A percentile compares a stretch with the other conserved stretches of the same genome.
Evolutionary conservation across 1,284 basidiomycete species (phyloP).

Genomic region (Marasmius oreades): DNA sequence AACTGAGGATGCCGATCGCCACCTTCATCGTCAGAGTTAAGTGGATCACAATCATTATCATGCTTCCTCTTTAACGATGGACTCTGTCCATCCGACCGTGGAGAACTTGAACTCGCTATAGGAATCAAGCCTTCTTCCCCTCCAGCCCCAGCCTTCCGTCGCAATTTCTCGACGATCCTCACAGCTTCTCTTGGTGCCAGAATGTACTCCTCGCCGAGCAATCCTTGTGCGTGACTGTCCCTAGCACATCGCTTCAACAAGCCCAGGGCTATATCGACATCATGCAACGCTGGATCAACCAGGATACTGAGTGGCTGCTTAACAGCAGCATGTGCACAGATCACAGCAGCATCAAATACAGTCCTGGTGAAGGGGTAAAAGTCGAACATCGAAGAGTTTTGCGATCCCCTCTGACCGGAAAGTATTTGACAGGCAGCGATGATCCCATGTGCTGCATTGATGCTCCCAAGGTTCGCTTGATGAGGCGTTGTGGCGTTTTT

Average conservation of each 20-base stretch:
- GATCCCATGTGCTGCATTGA: constrained; percentile 59
- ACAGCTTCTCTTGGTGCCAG: constrained; percentile 33
- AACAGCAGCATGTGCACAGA: constrained; percentile 57
- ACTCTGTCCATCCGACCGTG: constrained; percentile 13
- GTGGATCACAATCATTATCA: constrained; percentile 34
- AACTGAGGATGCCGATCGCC: background rate
- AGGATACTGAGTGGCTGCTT: constrained; percentile 45
- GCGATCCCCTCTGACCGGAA: constrained; percentile 33
- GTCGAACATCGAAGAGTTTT: constrained; percentile 39
- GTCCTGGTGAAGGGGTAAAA: constrained; percentile 58
- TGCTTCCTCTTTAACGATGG: constrained; percentile 53
- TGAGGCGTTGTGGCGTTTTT: constrained; percentile 27
- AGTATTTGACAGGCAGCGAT: constrained; percentile 46
- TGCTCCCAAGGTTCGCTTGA: constrained; percentile 51
- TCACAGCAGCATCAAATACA: constrained; percentile 59
- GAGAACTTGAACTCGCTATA: constrained; percentile 2
- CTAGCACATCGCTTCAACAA: constrained; percentile 33
- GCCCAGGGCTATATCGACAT: constrained; percentile 46
- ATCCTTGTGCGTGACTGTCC: constrained; percentile 1
- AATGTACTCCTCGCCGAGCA: constrained; percentile 17
- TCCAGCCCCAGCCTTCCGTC: constrained; percentile 40
- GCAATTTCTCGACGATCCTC: constrained; percentile 46
- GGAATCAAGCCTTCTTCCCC: constrained; percentile 9
- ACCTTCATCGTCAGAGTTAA: background rate
- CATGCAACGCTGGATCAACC: constrained; percentile 45